These are phyloP conservation scores for Pistacia vera DNA, from an alignment of 345 rosid species.

Conservation along the genomic window DNA sequence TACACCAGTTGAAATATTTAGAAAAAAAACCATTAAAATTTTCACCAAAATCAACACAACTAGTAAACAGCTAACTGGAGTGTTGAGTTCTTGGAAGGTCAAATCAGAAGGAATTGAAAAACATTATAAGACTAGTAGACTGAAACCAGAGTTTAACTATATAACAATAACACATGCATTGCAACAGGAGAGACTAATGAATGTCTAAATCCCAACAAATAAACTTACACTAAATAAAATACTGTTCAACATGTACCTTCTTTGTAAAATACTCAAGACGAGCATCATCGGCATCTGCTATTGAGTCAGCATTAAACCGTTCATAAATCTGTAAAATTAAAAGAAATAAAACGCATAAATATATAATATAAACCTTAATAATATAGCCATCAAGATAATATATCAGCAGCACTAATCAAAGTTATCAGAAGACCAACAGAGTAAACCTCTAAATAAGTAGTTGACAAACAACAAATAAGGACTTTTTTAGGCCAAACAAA, in stretches of 20 bases:
- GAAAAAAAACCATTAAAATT: too few species aligned
- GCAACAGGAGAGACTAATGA: background rate
- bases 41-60: too few species aligned
- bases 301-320: conserved; percentile 65
- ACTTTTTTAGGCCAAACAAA: background rate
- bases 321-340: conserved; percentile 68
- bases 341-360: conserved; percentile 21
- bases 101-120: background rate
- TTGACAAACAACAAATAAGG: too few species aligned
- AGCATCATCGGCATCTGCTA: conserved; percentile 62
- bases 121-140: background rate
- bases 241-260: conserved; percentile 52
- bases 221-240: background rate
- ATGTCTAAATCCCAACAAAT: background rate
- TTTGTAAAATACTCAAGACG: conserved; percentile 81
- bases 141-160: background rate
- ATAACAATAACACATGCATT: background rate
- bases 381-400: background rate
- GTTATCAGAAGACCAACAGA: background rate
- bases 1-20: too few species aligned
- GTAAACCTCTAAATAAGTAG: too few species aligned
- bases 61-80: too few species aligned
- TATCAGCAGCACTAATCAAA: background rate
- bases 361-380: conserved; percentile 16
- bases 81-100: too few species aligned